These are phyloP conservation scores for Floccularia luteovirens DNA, from an alignment of 768 basidiomycete species.

Conservation along the genomic window DNA sequence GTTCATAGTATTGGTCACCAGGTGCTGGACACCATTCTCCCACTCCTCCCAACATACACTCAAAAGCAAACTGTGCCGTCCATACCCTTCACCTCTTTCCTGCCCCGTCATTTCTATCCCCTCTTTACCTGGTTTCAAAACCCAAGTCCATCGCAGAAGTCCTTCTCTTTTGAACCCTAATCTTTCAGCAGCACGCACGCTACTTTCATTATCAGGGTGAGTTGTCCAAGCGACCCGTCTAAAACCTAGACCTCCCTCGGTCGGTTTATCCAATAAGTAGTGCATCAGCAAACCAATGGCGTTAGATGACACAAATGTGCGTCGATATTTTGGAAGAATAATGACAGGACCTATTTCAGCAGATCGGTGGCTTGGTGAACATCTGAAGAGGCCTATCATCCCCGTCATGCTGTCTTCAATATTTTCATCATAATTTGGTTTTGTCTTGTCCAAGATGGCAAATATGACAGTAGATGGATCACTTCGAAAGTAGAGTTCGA, in stretches of 20 bases:
- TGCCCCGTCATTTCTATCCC: slow-evolving; percentile 15
- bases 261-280: slow-evolving; percentile 27
- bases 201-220: slow-evolving; percentile 33
- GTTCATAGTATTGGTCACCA: slow-evolving; percentile 20
- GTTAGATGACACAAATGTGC: slow-evolving; percentile 40
- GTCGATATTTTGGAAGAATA: slow-evolving; percentile 38
- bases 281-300: slow-evolving; percentile 32
- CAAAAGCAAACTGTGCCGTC: slow-evolving; percentile 28
- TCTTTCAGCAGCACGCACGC: slow-evolving; percentile 37
- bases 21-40: slow-evolving; percentile 27
- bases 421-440: slow-evolving; percentile 21
- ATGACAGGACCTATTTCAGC: slow-evolving; percentile 45
- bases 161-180: slow-evolving; percentile 49
- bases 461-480: slow-evolving; percentile 25
- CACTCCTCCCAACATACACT: slow-evolving; percentile 43
- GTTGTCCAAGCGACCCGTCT: slow-evolving; percentile 50
- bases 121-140: slow-evolving; percentile 24
- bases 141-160: slow-evolving; percentile 37
- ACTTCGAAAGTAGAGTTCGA: slow-evolving; percentile 16
- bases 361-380: slow-evolving; percentile 18
- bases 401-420: slow-evolving; percentile 32
- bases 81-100: slow-evolving; percentile 22
- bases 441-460: slow-evolving; percentile 41
- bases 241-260: slow-evolving; percentile 37
- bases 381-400: slow-evolving; percentile 35